Evolutionary conservation across 805 yeast genomes (phyloP).

Genomic region (Wickerhamomyces chambardii): DNA sequence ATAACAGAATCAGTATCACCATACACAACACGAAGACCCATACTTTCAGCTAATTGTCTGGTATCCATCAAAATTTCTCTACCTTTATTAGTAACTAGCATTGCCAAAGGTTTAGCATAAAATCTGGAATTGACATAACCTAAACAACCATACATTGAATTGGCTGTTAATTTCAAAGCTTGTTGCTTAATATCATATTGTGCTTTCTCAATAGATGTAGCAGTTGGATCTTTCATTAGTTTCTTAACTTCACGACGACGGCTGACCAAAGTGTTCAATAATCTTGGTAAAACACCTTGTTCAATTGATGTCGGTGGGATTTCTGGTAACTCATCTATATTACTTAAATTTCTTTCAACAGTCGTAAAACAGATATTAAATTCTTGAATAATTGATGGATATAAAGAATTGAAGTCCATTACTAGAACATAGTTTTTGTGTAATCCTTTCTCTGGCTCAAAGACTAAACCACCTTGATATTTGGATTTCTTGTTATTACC

Average conservation of each 20-base stretch:
- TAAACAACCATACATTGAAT: constrained; percentile 99
- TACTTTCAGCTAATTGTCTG: constrained; percentile 81
- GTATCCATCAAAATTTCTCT: constrained; percentile 93
- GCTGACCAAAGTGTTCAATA: constrained; percentile 74
- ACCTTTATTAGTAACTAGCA: constrained; percentile 91
- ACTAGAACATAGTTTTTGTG: constrained; percentile 85
- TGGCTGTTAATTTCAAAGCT: constrained; percentile 93
- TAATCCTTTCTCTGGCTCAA: constrained; percentile 93
- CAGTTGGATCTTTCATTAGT: constrained; percentile 66
- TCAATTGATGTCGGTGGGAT: constrained; percentile 49
- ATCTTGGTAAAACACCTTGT: constrained; percentile 81
- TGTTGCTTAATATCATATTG: constrained; percentile 95
- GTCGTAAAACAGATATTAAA: constrained; percentile 96
- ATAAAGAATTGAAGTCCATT: constrained; percentile 96
- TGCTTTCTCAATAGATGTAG: constrained; percentile 53
- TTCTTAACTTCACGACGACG: constrained; percentile 92
- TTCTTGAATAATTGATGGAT: constrained; percentile 96
- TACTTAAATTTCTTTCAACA: constrained; percentile 56
- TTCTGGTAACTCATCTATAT: constrained; percentile 56
- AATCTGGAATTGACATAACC: constrained; percentile 90
- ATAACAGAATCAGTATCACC: constrained; percentile 99
- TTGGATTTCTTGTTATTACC: constrained; percentile 60
- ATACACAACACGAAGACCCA: constrained; percentile 79
- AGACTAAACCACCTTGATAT: constrained; percentile 88
- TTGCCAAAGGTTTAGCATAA: constrained; percentile 93